Evolutionary conservation across 2,329 filamentous ascomycete species (phyloP).

Genomic region (Penicillium glabrum): DNA sequence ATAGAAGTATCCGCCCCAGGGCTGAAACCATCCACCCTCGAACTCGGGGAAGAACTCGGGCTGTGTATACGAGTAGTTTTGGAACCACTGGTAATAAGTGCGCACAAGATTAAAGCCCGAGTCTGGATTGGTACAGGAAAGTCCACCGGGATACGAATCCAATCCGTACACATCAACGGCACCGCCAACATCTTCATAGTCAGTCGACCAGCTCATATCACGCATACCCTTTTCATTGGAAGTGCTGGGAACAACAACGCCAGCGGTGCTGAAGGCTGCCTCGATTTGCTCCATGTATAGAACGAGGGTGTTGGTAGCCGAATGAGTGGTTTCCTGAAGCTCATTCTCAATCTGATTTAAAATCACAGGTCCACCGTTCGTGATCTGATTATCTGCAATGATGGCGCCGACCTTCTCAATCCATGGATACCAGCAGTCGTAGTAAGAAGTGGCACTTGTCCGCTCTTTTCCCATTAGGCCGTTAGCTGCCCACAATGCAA

Average conservation of each 20-base stretch:
- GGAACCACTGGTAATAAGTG: slow-evolving; percentile 59
- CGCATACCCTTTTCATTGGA: slow-evolving; percentile 55
- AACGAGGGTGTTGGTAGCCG: slow-evolving; percentile 48
- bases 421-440: slow-evolving; percentile 50
- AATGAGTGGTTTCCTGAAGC: slow-evolving; percentile 47
- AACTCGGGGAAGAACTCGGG: slow-evolving; percentile 56
- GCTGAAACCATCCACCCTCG: slow-evolving; percentile 55
- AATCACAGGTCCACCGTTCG: slow-evolving; percentile 53
- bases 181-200: slow-evolving; percentile 58
- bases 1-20: slow-evolving; percentile 55
- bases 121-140: slow-evolving; percentile 52
- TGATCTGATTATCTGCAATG: slow-evolving; percentile 52
- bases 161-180: slow-evolving; percentile 47
- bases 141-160: slow-evolving; percentile 38
- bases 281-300: slow-evolving; percentile 55
- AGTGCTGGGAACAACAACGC: slow-evolving; percentile 51
- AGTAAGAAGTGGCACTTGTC: slow-evolving; percentile 47
- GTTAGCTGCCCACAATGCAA: slow-evolving; percentile 49
- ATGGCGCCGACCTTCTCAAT: slow-evolving; percentile 48
- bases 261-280: slow-evolving; percentile 46
- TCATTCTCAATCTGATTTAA: slow-evolving; percentile 57
- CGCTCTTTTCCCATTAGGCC: slow-evolving; percentile 47
- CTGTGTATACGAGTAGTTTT: slow-evolving; percentile 56
- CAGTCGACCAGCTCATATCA: slow-evolving; percentile 52
- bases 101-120: slow-evolving; percentile 52